Evolutionary conservation across 208 protist genomes (phyloP).

Genomic region (Trypanosoma avium): DNA sequence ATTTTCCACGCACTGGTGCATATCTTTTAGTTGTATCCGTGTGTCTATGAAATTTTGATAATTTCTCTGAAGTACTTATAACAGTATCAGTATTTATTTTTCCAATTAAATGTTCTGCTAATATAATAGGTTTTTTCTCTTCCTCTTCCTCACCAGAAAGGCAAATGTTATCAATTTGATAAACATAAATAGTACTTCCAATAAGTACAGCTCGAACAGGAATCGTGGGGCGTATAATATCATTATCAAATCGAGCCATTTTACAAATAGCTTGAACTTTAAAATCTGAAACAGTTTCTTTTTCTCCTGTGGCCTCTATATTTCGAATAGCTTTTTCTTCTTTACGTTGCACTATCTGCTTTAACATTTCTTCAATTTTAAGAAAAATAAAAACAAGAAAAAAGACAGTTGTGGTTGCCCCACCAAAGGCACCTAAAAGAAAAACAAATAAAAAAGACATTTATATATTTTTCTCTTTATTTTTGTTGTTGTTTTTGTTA

Average conservation of each 20-base stretch:
- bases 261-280: slow-evolving; percentile 74
- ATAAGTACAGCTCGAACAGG: slow-evolving; percentile 69
- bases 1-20: slow-evolving; percentile 70
- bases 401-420: slow-evolving; percentile 38
- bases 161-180: slow-evolving; percentile 46
- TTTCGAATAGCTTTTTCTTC: slow-evolving; percentile 42
- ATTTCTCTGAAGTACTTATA: slow-evolving; percentile 32
- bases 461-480: background rate
- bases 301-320: slow-evolving; percentile 39
- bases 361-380: slow-evolving; percentile 31
- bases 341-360: slow-evolving; percentile 41
- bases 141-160: background rate
- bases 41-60: slow-evolving; percentile 84
- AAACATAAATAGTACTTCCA: slow-evolving; percentile 66
- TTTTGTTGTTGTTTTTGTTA: background rate
- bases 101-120: slow-evolving; percentile 58
- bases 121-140: slow-evolving; percentile 21
- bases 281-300: slow-evolving; percentile 33
- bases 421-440: slow-evolving; percentile 51
- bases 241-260: slow-evolving; percentile 67
- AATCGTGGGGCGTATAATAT: slow-evolving; percentile 53
- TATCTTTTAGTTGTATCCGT: slow-evolving; percentile 46
- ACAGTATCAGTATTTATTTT: slow-evolving; percentile 70
- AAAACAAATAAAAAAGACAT: slow-evolving; percentile 31
- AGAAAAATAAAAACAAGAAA: slow-evolving; percentile 54